These are phyloP conservation scores for Candida krabiensis DNA, from an alignment of 805 yeast genomes.

Conservation along the genomic window DNA sequence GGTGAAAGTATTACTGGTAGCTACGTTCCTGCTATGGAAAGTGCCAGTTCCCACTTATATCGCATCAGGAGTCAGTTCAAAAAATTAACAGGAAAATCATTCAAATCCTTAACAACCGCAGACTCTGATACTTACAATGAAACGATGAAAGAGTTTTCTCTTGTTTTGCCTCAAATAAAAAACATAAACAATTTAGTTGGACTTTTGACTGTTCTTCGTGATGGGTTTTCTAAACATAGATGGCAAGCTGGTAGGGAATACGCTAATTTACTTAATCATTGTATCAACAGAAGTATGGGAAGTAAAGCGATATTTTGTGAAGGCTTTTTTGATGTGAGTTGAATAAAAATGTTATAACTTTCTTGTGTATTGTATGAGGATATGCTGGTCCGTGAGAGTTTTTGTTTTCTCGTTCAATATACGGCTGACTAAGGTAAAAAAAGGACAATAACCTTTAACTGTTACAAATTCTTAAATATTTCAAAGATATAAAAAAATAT, in stretches of 20 bases:
- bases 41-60: constrained; percentile 46
- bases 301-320: constrained; percentile 43
- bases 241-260: constrained; percentile 62
- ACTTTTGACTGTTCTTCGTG: constrained; percentile 41
- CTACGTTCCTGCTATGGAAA: constrained; percentile 40
- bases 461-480: too few species aligned
- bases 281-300: constrained; percentile 55
- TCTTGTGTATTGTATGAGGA: too few species aligned
- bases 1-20: constrained; percentile 5
- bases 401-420: too few species aligned
- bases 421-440: too few species aligned
- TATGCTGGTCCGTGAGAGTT: too few species aligned
- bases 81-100: constrained; percentile 21
- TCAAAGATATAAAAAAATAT: too few species aligned
- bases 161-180: constrained; percentile 33
- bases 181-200: constrained; percentile 54
- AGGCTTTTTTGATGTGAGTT: too few species aligned
- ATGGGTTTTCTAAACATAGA: constrained; percentile 35
- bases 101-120: constrained; percentile 6
- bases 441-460: too few species aligned
- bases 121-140: constrained; percentile 8
- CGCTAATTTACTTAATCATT: constrained; percentile 47
- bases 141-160: constrained; percentile 36
- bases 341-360: too few species aligned
- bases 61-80: constrained; percentile 42